Percentiles rank a stretch among this genome's conserved stretches.
Evolutionary conservation across 495 filamentous ascomycete genomes (phyloP).

Genomic region (Recurvomyces mirabilis): DNA sequence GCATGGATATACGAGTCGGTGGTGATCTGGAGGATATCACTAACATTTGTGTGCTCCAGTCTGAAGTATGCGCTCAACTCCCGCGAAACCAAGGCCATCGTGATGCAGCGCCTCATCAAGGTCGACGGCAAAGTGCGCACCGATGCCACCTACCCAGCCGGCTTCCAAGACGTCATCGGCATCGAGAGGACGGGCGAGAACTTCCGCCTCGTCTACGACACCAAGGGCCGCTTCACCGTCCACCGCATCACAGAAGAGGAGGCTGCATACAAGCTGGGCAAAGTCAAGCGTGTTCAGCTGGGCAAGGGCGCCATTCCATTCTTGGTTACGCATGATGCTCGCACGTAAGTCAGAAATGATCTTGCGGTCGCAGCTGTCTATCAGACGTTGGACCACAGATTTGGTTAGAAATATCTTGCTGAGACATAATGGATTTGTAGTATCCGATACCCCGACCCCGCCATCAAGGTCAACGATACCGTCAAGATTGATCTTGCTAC

Average conservation of each 20-base stretch:
- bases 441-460: constrained; percentile 96
- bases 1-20: background rate
- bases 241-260: constrained; percentile 97
- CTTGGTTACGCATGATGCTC: constrained; percentile 99
- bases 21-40: background rate
- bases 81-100: constrained; percentile 92
- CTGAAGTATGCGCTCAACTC: constrained; percentile 99
- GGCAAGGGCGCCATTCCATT: constrained; percentile 99
- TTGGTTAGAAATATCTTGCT: constrained; percentile 56
- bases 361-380: constrained; percentile 68
- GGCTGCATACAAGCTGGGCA: constrained; percentile 98
- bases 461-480: constrained; percentile 99
- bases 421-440: constrained; percentile 38
- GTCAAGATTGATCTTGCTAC: constrained; percentile 96
- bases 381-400: constrained; percentile 99
- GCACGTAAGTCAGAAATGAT: constrained; percentile 99
- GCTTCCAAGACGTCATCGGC: constrained; percentile 98
- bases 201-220: constrained; percentile 99
- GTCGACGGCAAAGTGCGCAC: constrained; percentile 99
- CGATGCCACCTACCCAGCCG: constrained; percentile 91
- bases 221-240: constrained; percentile 99
- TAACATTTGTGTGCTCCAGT: no score
- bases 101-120: constrained; percentile 99
- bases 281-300: constrained; percentile 98
- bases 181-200: constrained; percentile 99